Conservation (phyloP, 2,329 filamentous ascomycete species). For the Fusarium circinatum region DNA sequence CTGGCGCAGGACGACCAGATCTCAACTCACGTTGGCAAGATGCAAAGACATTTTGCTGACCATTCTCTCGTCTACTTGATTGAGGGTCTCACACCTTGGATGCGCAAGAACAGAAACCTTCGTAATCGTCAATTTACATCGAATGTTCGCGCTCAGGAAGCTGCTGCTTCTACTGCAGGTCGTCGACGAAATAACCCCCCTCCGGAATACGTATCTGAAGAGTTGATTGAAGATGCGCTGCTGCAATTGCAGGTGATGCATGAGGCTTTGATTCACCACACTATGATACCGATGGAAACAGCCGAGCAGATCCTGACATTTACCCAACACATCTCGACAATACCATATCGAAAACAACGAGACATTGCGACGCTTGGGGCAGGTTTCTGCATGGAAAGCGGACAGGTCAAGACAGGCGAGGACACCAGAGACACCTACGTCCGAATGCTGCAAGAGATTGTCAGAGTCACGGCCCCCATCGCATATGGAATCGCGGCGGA, state of each 20-base stretch:
- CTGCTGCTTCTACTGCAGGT: constrained; percentile 41
- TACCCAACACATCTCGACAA: constrained; percentile 81
- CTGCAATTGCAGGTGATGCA: constrained; percentile 76
- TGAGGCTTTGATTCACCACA: constrained; percentile 76
- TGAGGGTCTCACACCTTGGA: constrained; percentile 73
- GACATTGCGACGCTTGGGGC: constrained; percentile 63
- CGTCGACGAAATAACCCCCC: constrained; percentile 53
- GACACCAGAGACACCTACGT: constrained; percentile 73
- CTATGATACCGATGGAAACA: constrained; percentile 67
- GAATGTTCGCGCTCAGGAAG: constrained; percentile 63
- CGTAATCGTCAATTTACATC: constrained; percentile 75
- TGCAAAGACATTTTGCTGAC: constrained; percentile 63
- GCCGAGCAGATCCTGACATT: constrained; percentile 78
- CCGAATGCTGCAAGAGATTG: constrained; percentile 80
- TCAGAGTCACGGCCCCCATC: constrained; percentile 75
- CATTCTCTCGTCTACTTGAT: constrained; percentile 75
- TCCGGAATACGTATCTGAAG: constrained; percentile 70
- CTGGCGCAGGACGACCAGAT: constrained; percentile 65
- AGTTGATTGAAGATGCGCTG: constrained; percentile 75
- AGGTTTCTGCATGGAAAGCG: constrained; percentile 81
- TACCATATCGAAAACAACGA: constrained; percentile 72
- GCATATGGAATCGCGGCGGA: constrained; percentile 74
- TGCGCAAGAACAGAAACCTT: constrained; percentile 73
- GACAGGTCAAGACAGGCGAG: constrained; percentile 78
- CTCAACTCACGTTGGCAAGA: constrained; percentile 65